Conservation (phyloP, 805 yeast genomes). For the Metschnikowia picachoensis region DNA sequence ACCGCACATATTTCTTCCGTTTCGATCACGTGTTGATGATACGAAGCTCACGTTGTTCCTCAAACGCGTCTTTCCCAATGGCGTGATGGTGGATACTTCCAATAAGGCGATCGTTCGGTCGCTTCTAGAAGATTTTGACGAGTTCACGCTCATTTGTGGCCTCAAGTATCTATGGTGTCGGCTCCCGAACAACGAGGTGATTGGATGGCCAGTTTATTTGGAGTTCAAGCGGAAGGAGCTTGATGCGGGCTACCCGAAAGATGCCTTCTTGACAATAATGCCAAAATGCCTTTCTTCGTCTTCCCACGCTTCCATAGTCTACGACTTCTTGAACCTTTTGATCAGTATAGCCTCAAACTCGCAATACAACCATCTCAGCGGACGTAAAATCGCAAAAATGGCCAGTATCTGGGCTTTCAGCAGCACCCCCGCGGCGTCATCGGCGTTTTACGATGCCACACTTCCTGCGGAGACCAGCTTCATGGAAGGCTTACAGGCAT, state of each 20-base stretch:
- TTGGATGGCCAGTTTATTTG: conserved; percentile 82
- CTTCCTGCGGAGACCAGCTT: conserved; percentile 37
- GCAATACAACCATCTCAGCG: conserved; percentile 71
- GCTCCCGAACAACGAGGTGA: conserved; percentile 69
- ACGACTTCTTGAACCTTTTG: conserved; percentile 79
- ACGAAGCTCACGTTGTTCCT: conserved; percentile 55
- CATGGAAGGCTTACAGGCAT: conserved; percentile 65
- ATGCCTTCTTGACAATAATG: conserved; percentile 76
- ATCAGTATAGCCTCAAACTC: conserved; percentile 77
- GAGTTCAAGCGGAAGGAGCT: conserved; percentile 63
- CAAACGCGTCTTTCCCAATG: conserved; percentile 55
- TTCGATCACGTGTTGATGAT: conserved; percentile 66
- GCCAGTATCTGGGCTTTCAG: conserved; percentile 86
- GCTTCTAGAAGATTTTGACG: conserved; percentile 52
- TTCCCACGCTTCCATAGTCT: conserved; percentile 85
- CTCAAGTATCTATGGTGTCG: conserved; percentile 86
- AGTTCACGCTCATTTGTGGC: conserved; percentile 66
- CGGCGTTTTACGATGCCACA: conserved; percentile 39
- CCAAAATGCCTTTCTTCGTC: conserved; percentile 80
- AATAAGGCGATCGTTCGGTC: conserved; percentile 37
- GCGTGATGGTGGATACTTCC: conserved; percentile 35
- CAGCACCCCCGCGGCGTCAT: conserved; percentile 17
- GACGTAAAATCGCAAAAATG: conserved; percentile 74
- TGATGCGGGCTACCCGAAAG: conserved; percentile 62
- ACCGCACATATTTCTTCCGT: conserved; percentile 74